Percentiles rank a stretch among this genome's conserved stretches.
phyloP scores from a whole-genome alignment of 2,329 filamentous ascomycete species.

The Fusarium nisikadoi region DNA sequence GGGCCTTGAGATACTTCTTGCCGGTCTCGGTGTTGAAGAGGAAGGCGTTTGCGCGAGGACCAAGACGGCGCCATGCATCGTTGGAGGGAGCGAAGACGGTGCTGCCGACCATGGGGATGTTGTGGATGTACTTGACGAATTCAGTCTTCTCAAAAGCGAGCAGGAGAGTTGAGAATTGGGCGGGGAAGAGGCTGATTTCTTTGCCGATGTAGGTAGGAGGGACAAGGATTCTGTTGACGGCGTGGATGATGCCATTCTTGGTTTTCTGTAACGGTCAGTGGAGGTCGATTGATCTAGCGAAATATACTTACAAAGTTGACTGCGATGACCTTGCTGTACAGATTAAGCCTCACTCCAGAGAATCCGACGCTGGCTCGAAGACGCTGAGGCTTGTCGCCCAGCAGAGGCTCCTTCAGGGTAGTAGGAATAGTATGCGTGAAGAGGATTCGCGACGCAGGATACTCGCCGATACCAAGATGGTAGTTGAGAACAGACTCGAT shows the following conservation, averaged over 20 bases:
- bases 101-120: conserved; percentile 66
- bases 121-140: conserved; percentile 69
- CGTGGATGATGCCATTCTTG: conserved; percentile 85
- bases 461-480: conserved; percentile 76
- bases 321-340: conserved; percentile 76
- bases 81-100: conserved; percentile 88
- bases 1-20: conserved; percentile 77
- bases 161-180: conserved; percentile 80
- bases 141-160: conserved; percentile 80
- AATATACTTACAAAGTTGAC: conserved; percentile 71
- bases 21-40: conserved; percentile 81
- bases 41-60: conserved; percentile 78
- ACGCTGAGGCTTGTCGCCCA: conserved; percentile 77
- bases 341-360: conserved; percentile 77
- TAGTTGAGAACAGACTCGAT: conserved; percentile 78
- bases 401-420: conserved; percentile 64
- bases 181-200: conserved; percentile 72
- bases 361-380: conserved; percentile 73
- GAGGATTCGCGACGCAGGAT: conserved; percentile 73
- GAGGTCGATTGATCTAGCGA: rapidly evolving
- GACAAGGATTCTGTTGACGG: conserved; percentile 77
- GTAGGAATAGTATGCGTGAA: conserved; percentile 80
- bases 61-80: conserved; percentile 80
- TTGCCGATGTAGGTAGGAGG: conserved; percentile 73
- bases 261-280: conserved; percentile 61